Base-by-base conservation (phyloP, 257 asterid genomes). In the Fraxinus americana region DNA sequence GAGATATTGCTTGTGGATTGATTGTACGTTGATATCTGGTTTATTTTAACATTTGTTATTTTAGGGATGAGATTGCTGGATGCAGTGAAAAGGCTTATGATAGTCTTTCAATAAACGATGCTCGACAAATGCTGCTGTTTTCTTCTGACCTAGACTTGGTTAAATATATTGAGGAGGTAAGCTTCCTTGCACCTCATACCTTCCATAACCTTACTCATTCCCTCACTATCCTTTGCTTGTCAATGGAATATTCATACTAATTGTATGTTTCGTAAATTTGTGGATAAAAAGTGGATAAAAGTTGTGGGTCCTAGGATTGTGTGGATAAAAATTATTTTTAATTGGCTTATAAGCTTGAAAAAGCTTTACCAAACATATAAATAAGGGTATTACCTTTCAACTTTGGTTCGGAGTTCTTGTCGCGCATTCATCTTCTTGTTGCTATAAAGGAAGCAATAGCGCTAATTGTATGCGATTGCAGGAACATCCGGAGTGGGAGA, bases 401-500 rank as follows among this genome's bases (percentile, higher is more conserved):
- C 8, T 43, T 57, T 59, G 32, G 16, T 59, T 29, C 39, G 1
- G 16, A 35, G 7, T 57, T 52, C 10, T 25, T 11, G 52, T 43
- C 17, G 5, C 52, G 12, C 52, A 2, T 43, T 43, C 16, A 43
- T 43, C 52, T 7, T 38, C 43, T 43, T 43, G 52, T 43, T 9
- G 16, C 17, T 43, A 11, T 43, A 43, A 12, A 43, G 17, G 52
- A 43, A 43, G 16, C 52, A 70, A 45, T 63, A 7, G 27, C 2
- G 13, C n/a, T 14, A 7, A 79, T 34, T 72, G 1, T 74, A 48
- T 80, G 73, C 71, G 68, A 79, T 63, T 89, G 88, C 89, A 94
- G 98, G 98, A 92, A 72, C 98, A 91, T 70, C 92, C 97, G 0
- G 97, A 92, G 80, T 94, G 98, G 98, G 98, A 92, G 88, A 84